phyloP scores from a whole-genome alignment of 1,139 yeast species.

The Meyerozyma athensensis region DNA sequence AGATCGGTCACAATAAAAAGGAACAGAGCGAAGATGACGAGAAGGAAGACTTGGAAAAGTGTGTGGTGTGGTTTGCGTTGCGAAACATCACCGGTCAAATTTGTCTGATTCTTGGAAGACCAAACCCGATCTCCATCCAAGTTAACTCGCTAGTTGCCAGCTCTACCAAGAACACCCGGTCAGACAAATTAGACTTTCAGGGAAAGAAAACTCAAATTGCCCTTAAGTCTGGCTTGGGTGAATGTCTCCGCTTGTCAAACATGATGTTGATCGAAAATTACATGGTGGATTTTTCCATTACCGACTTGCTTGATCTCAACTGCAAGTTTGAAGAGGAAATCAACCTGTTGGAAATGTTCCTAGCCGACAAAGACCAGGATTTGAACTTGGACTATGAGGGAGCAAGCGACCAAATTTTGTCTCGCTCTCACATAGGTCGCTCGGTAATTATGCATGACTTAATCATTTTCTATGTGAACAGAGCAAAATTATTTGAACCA shows the following conservation, averaged over 20 bases:
- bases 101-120: slow-evolving; percentile 51
- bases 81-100: slow-evolving; percentile 44
- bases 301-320: slow-evolving; percentile 37
- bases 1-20: slow-evolving; percentile 12
- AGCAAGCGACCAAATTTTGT: background rate
- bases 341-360: slow-evolving; percentile 25
- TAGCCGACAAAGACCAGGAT: background rate
- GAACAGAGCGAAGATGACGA: slow-evolving; percentile 19
- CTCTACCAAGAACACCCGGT: slow-evolving; percentile 10
- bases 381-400: background rate
- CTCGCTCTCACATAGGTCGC: slow-evolving; percentile 21
- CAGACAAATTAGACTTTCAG: slow-evolving; percentile 15
- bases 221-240: slow-evolving; percentile 45
- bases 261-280: slow-evolving; percentile 50
- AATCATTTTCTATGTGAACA: slow-evolving; percentile 42
- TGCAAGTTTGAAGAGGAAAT: slow-evolving; percentile 39
- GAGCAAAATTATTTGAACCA: slow-evolving; percentile 51
- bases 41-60: slow-evolving; percentile 28
- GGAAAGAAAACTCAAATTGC: slow-evolving; percentile 25
- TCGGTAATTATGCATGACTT: slow-evolving; percentile 40
- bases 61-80: slow-evolving; percentile 48
- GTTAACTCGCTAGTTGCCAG: slow-evolving; percentile 33
- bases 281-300: slow-evolving; percentile 40
- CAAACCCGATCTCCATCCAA: slow-evolving; percentile 51
- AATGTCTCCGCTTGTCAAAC: slow-evolving; percentile 45